Evolutionary conservation across 2,329 filamentous ascomycete species (phyloP).

Genomic region (Gaeumannomyces sp.): DNA sequence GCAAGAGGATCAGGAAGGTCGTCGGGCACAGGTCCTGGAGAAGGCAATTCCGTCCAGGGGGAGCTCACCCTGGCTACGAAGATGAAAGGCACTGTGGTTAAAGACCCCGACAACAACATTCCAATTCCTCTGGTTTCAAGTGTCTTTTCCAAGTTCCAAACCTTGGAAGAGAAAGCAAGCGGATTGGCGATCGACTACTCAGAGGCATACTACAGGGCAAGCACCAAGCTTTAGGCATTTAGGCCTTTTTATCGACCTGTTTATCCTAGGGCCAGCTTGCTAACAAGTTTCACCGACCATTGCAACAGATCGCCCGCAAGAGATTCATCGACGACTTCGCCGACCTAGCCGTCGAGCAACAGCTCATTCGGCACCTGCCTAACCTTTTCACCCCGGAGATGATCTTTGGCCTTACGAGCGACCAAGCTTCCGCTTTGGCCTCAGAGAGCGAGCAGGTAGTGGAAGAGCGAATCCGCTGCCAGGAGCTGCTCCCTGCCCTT

Average conservation of each 20-base stretch:
- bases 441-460: constrained; percentile 16
- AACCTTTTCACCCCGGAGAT: constrained; percentile 18
- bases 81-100: too few species aligned
- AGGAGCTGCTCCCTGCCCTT: constrained; percentile 22
- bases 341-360: constrained; percentile 20
- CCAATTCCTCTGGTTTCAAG: too few species aligned
- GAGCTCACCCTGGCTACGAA: too few species aligned
- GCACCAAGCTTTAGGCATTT: too few species aligned
- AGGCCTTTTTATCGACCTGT: too few species aligned
- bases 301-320: constrained; percentile 21
- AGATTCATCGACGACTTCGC: constrained; percentile 22
- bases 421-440: constrained; percentile 15
- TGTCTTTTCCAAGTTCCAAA: too few species aligned
- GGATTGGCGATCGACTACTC: constrained; percentile 33
- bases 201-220: constrained; percentile 40
- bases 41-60: too few species aligned
- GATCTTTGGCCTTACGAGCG: constrained; percentile 16
- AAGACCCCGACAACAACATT: too few species aligned
- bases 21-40: constrained; percentile 8
- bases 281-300: neutral
- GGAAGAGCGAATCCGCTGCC: constrained; percentile 15
- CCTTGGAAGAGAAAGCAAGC: constrained; percentile 30
- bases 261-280: constrained; percentile 5
- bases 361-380: constrained; percentile 18
- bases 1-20: constrained; percentile 21